Base-by-base conservation (phyloP, 1,139 yeast species). In the Yamadazyma sp. region DNA sequence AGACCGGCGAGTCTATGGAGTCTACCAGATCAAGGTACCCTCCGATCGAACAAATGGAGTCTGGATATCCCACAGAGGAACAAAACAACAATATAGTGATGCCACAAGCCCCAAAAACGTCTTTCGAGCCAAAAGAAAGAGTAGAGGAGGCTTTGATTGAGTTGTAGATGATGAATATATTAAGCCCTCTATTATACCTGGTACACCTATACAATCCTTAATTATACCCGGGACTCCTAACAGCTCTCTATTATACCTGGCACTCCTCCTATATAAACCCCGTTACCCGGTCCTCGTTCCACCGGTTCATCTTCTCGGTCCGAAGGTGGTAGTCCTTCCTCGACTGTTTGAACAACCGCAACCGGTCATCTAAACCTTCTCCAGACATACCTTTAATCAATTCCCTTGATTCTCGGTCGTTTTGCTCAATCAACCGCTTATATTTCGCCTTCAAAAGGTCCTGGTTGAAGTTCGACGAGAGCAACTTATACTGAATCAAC, bases 241-340 rank as follows among this genome's bases (percentile, higher is more conserved):
- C n/a, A n/a, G n/a, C n/a, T n/a, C n/a, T n/a, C n/a, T n/a, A n/a
- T n/a, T n/a, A n/a, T n/a, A n/a, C n/a, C n/a, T n/a, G n/a, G n/a
- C n/a, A n/a, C n/a, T n/a, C n/a, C n/a, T n/a, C 10, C 22, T 33
- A 61, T 31, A 59, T 45, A 37, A 66, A 57, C 11, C 85, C 86
- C 22, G 79, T 76, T 0, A 83, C 83, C 39, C 90, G 60, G 45
- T 82, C 86, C 52, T 83, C 89, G 38, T 74, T 67, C 74, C 86
- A 73, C 34, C 90, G 61, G 46, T 75, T 73, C 44, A 79, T 56
- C 50, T 80, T 76, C 56, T 82, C 89, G 42, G 64, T 66, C 26
- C 83, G 61, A 39, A 76, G 53, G 56, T 84, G 85, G 43, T 71
- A 80, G 27, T 52, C 46, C 44, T 73, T 73, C 24, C 88, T 56